Evolutionary conservation across 2,329 filamentous ascomycete species (phyloP).

Genomic region (Xylaria digitata): DNA sequence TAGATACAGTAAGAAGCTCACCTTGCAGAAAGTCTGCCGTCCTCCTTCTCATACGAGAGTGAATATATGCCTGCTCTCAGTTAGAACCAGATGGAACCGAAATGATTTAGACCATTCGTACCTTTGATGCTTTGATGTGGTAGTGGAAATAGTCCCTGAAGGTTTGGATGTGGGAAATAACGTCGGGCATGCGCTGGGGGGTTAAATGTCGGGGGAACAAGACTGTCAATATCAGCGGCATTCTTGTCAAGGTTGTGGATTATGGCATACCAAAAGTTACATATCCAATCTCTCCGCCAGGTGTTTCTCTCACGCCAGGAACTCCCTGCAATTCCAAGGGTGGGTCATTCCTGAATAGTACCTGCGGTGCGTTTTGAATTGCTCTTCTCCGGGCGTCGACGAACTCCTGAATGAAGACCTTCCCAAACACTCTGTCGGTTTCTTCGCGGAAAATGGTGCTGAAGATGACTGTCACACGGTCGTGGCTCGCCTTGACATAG

Average conservation of each 20-base stretch:
- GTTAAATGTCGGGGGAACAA: constrained; percentile 96
- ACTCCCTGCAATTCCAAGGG: constrained; percentile 91
- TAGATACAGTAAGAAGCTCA: constrained; percentile 58
- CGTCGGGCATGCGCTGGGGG: constrained; percentile 87
- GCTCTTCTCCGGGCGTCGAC: constrained; percentile 94
- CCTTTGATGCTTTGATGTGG: constrained; percentile 98
- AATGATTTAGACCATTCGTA: constrained; percentile 47
- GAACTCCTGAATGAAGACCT: constrained; percentile 98
- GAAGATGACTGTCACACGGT: constrained; percentile 98
- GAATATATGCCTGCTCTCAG: constrained; percentile 80
- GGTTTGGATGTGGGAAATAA: constrained; percentile 99
- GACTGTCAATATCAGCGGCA: constrained; percentile 63
- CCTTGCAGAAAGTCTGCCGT: constrained; percentile 98
- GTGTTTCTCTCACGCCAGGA: constrained; percentile 80
- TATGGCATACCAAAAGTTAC: constrained; percentile 85
- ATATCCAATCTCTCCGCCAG: constrained; percentile 90
- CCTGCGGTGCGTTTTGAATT: constrained; percentile 98
- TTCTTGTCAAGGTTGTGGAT: not conserved
- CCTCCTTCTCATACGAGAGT: constrained; percentile 96
- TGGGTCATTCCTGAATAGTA: constrained; percentile 93
- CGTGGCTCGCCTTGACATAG: constrained; percentile 96
- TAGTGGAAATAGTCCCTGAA: constrained; percentile 99
- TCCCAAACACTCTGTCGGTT: constrained; percentile 96
- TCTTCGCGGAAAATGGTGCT: constrained; percentile 98
- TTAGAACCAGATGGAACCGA: constrained; percentile 24